Conservation (phyloP, 176 grass and related monocot species). For the Musa acuminata region DNA sequence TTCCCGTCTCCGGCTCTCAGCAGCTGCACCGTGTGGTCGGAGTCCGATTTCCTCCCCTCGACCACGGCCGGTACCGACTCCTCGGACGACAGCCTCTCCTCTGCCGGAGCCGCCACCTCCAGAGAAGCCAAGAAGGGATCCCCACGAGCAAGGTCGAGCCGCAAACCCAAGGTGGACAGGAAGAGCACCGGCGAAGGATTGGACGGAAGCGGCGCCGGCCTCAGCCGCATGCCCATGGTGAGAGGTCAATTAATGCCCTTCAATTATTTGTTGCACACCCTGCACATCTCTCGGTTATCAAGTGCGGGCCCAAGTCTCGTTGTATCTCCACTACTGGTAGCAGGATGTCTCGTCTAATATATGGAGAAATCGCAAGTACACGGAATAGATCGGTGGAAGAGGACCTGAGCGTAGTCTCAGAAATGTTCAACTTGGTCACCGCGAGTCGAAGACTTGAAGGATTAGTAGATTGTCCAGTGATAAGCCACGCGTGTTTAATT, state of each 20-base stretch:
- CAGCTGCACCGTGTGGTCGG: slow-evolving; percentile 46
- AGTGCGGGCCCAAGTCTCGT: neutral
- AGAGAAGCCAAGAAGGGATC: slow-evolving; percentile 4
- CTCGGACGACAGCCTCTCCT: slow-evolving; percentile 25
- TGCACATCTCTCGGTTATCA: too few relatives aligned
- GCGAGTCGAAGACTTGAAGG: too few relatives aligned
- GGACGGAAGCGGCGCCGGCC: neutral
- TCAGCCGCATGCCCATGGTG: neutral
- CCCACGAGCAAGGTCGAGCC: neutral
- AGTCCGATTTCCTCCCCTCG: slow-evolving; percentile 20
- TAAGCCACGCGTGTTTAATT: slow-evolving; percentile 1
- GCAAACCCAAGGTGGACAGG: neutral
- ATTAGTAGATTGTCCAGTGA: too few relatives aligned
- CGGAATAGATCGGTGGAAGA: too few relatives aligned
- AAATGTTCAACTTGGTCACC: too few relatives aligned
- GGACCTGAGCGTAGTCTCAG: neutral
- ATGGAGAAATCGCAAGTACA: neutral
- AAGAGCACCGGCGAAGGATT: neutral
- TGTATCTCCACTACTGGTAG: neutral
- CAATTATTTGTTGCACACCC: neutral
- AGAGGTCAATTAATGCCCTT: neutral
- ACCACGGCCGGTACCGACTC: slow-evolving; percentile 17
- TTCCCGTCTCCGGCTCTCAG: slow-evolving; percentile 57
- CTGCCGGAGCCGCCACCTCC: neutral
- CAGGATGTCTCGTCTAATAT: neutral